Base-by-base conservation (phyloP, 768 basidiomycete species). In the Agrocybe pediades region DNA sequence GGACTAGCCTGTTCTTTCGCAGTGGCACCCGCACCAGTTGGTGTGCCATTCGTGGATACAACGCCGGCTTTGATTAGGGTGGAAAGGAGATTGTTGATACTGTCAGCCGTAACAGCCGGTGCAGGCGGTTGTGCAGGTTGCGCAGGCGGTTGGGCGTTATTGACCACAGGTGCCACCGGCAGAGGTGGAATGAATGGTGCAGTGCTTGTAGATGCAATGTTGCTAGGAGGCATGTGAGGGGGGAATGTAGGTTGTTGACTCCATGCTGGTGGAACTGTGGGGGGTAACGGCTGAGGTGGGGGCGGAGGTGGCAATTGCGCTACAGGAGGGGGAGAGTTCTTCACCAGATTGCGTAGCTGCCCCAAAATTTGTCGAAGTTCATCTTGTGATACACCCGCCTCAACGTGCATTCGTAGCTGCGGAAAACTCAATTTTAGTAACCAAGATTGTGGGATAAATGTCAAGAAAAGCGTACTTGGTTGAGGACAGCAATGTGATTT, bases 51-150 rank as follows among this genome's bases (percentile, higher is more conserved):
- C 36, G 78, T 72, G 21, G 84, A 76, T 20, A 92, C 83, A 8
- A 92, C 80, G 52, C 92, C 92, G n/a, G 91, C 87, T 69, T 87
- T 90, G 49, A 91, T 65, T 21, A 94, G 77, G 2, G 86, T 84
- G 40, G 82, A 84, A 54, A 86, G 79, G 29, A 92, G 73, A 63
- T 77, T 80, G 26, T 81, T 66, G 53, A 90, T 82, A 61, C 78
- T 78, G 39, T 62, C 69, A 27, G 71, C 51, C 41, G 74, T 55
- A 41, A 64, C 52, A 9, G 71, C 58, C 39, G 75, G 41, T 15
- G 57, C 43, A 19, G 62, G 51, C 3, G 63, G 51, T 19, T 51
- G 41, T 13, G 49, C 26, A 42, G 51, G 46, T 29, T 24, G 49
- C 21, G 51, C 26, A 26, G 41, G 13, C n/a, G n/a, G n/a, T 11